phyloP scores from a whole-genome alignment of 768 basidiomycete species.

The Artomyces pyxidatus region DNA sequence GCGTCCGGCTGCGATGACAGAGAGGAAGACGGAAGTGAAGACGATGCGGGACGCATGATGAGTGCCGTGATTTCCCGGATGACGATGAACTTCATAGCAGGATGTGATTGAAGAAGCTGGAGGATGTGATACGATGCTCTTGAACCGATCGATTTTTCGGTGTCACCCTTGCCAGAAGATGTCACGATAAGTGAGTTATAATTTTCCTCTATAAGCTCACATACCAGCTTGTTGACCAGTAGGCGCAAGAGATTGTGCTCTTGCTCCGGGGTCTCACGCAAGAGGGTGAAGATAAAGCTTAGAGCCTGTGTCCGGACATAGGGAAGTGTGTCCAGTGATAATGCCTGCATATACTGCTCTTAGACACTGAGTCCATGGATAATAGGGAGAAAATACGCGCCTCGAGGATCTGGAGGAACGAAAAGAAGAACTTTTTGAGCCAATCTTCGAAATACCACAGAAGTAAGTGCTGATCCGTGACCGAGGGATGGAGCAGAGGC shows the following conservation, averaged over 20 bases:
- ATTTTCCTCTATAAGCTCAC: conserved; percentile 26
- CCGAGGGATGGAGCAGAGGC: conserved; percentile 51
- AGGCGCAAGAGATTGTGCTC: conserved; percentile 92
- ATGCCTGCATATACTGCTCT: conserved; percentile 35
- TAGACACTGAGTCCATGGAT: neutral
- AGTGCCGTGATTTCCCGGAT: conserved; percentile 80
- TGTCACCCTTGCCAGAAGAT: conserved; percentile 59
- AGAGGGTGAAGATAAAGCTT: conserved; percentile 66
- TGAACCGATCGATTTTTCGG: conserved; percentile 79
- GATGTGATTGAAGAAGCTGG: conserved; percentile 83
- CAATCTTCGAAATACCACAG: conserved; percentile 95
- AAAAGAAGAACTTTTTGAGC: conserved; percentile 96
- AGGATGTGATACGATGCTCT: conserved; percentile 86
- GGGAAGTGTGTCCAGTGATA: conserved; percentile 77
- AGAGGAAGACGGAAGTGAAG: conserved; percentile 28
- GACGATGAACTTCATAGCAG: conserved; percentile 85
- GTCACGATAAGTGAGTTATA: neutral
- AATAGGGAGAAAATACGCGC: conserved; percentile 33
- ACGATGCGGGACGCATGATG: conserved; percentile 59
- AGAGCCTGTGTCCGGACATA: conserved; percentile 86
- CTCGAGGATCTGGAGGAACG: conserved; percentile 84
- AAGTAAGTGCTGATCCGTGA: conserved; percentile 66
- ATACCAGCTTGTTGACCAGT: conserved; percentile 88
- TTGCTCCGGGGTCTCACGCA: conserved; percentile 90
- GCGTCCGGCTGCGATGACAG: conserved; percentile 17